These are phyloP conservation scores for Podila horticola DNA, from an alignment of 192 early-diverging fungal species.

Conservation along the genomic window DNA sequence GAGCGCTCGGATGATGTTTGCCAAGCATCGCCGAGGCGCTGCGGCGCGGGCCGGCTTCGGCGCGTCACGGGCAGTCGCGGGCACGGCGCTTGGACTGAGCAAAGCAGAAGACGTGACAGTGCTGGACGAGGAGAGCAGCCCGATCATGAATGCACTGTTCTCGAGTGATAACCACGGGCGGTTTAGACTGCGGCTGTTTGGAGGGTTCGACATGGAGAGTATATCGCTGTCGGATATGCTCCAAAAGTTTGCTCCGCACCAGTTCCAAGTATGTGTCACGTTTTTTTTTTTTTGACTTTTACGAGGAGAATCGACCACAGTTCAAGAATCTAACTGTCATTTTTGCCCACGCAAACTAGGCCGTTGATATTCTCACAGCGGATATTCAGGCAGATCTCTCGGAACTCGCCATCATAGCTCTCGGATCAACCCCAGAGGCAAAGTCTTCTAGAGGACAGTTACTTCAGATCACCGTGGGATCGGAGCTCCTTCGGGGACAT, in stretches of 20 bases:
- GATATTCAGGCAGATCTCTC: slow-evolving; percentile 26
- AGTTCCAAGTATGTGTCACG: neutral
- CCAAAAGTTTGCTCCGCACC: neutral
- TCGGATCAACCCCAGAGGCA: slow-evolving; percentile 2
- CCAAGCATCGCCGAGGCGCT: neutral
- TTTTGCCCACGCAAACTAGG: neutral
- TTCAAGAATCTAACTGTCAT: neutral
- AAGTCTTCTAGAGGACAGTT: neutral
- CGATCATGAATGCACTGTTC: slow-evolving; percentile 35
- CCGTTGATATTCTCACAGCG: slow-evolving; percentile 10
- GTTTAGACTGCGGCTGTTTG: slow-evolving; percentile 24
- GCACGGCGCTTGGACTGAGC: neutral
- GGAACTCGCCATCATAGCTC: slow-evolving; percentile 16
- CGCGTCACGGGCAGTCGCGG: neutral
- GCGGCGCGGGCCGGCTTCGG: slow-evolving; percentile 1
- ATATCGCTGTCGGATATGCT: slow-evolving; percentile 15
- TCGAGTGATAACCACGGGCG: slow-evolving; percentile 5
- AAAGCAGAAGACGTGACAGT: slow-evolving; percentile 8
- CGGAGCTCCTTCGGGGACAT: slow-evolving; percentile 8
- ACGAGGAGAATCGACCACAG: neutral
- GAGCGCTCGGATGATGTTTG: slow-evolving; percentile 25
- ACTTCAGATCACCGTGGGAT: slow-evolving; percentile 15
- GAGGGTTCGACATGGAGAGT: slow-evolving; percentile 22
- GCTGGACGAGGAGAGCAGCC: slow-evolving; percentile 24
- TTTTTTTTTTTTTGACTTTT: neutral